Percentiles rank a stretch among this genome's conserved stretches.
Conservation (phyloP, 768 basidiomycete species). For the Boletellus sp. region DNA sequence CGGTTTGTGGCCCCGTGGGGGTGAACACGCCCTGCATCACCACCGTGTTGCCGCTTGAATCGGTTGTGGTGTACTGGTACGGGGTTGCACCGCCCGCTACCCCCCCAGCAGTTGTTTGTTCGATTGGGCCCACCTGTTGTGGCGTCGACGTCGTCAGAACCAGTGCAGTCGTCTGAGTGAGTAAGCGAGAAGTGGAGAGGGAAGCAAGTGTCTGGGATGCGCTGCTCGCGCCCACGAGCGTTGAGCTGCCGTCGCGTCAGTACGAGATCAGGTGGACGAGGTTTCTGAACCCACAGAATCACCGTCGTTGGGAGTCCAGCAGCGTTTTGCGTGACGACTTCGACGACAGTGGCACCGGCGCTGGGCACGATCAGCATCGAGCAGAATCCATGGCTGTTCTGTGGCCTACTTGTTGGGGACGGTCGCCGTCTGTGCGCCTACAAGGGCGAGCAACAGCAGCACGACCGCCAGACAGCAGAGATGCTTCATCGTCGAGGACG, state of each 20-base stretch:
- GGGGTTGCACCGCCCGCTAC: slow-evolving; percentile 44
- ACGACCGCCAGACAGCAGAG: slow-evolving; percentile 11
- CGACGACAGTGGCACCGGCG: slow-evolving; percentile 50
- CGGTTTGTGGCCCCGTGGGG: slow-evolving; percentile 29
- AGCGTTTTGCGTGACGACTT: slow-evolving; percentile 41
- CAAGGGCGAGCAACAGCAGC: slow-evolving; percentile 17
- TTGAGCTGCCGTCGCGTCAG: slow-evolving; percentile 11
- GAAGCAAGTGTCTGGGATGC: slow-evolving; percentile 9
- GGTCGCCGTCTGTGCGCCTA: slow-evolving; percentile 47
- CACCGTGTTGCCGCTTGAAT: slow-evolving; percentile 29
- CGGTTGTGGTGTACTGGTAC: slow-evolving; percentile 47
- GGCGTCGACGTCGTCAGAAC: slow-evolving; percentile 20
- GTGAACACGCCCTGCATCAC: slow-evolving; percentile 26
- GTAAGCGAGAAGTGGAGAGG: slow-evolving; percentile 14
- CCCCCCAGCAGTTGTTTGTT: slow-evolving; percentile 42
- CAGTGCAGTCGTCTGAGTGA: slow-evolving; percentile 17
- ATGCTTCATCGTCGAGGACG: slow-evolving; percentile 16
- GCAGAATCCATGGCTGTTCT: not conserved
- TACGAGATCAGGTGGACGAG: not conserved
- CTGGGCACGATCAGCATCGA: slow-evolving; percentile 27
- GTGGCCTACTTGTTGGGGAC: slow-evolving; percentile 44
- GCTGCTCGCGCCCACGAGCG: slow-evolving; percentile 9
- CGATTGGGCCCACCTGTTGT: slow-evolving; percentile 41
- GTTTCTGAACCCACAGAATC: slow-evolving; percentile 36
- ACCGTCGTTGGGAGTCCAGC: slow-evolving; percentile 40